Evolutionary conservation across 2,329 filamentous ascomycete species (phyloP).

Genomic region (Ophiognomonia clavigignenti-juglandacearum): DNA sequence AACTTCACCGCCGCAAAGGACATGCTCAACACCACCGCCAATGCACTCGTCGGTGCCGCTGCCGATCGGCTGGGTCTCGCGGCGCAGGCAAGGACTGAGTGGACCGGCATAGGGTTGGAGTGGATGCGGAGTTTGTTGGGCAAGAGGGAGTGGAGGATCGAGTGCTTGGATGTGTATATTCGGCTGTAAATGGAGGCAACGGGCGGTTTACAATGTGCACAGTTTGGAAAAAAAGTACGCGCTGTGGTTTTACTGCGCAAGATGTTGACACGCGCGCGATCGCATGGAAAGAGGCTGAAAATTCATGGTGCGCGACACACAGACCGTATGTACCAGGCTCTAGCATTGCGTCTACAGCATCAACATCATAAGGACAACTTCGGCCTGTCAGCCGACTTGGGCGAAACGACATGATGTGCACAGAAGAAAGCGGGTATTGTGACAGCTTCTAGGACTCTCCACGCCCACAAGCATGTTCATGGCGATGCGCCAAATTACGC

Average conservation of each 20-base stretch:
- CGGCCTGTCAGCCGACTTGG: no score
- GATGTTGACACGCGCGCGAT: no score
- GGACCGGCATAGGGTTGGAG: slow-evolving; percentile 75
- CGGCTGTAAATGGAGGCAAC: slow-evolving; percentile 49
- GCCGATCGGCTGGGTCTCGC: slow-evolving; percentile 55
- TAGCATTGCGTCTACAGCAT: background rate
- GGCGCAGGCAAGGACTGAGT: slow-evolving; percentile 52
- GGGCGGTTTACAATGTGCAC: background rate
- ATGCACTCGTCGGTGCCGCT: slow-evolving; percentile 61
- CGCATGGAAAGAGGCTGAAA: no score
- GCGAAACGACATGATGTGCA: no score
- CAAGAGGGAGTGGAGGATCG: slow-evolving; percentile 81
- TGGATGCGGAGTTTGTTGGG: slow-evolving; percentile 82
- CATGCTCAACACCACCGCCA: slow-evolving; percentile 30
- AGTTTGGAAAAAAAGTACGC: slow-evolving; percentile 1
- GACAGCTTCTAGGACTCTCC: background rate
- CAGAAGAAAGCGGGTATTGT: no score
- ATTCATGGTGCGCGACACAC: background rate
- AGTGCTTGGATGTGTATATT: slow-evolving; percentile 85
- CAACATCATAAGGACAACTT: no score
- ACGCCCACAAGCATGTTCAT: no score
- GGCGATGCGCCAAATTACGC: no score
- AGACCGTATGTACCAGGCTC: background rate
- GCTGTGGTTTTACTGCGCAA: background rate
- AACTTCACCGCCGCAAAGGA: slow-evolving; percentile 16